Conservation (phyloP, 2,329 filamentous ascomycete species). For the Monilinia laxa region DNA sequence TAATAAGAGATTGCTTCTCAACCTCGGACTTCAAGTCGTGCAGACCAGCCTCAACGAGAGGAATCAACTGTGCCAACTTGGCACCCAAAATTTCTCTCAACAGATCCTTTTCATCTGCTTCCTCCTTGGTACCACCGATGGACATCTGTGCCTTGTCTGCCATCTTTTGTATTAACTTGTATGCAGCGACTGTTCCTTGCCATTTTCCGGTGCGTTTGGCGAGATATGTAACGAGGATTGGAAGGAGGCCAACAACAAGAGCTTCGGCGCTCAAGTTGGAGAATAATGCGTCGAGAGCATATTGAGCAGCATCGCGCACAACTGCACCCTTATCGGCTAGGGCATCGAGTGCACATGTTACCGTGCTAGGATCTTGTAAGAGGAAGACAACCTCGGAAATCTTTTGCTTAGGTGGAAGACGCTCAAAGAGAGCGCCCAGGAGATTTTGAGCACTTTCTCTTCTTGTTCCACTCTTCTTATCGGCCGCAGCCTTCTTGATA, state of each 20-base stretch:
- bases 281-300: conserved; percentile 89
- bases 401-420: conserved; percentile 74
- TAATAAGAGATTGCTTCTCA: conserved; percentile 83
- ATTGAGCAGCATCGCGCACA: conserved; percentile 88
- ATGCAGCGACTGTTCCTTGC: conserved; percentile 90
- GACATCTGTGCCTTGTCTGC: conserved; percentile 90
- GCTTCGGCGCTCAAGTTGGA: conserved; percentile 76
- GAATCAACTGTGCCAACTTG: conserved; percentile 82
- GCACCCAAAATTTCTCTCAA: conserved; percentile 88
- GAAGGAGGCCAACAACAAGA: conserved; percentile 78
- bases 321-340: conserved; percentile 87
- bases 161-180: conserved; percentile 84
- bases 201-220: conserved; percentile 87
- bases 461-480: conserved; percentile 88
- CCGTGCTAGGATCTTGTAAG: conserved; percentile 72
- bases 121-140: conserved; percentile 73
- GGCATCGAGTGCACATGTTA: conserved; percentile 75
- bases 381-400: conserved; percentile 80
- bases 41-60: conserved; percentile 89
- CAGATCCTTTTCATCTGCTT: conserved; percentile 84
- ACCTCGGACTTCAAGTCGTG: conserved; percentile 91
- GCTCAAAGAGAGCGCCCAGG: conserved; percentile 89
- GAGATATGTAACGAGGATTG: conserved; percentile 72
- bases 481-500: conserved; percentile 74
- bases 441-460: conserved; percentile 94